These are phyloP conservation scores for Boletellus sp. DNA, from an alignment of 1,284 basidiomycete genomes.

Conservation along the genomic window DNA sequence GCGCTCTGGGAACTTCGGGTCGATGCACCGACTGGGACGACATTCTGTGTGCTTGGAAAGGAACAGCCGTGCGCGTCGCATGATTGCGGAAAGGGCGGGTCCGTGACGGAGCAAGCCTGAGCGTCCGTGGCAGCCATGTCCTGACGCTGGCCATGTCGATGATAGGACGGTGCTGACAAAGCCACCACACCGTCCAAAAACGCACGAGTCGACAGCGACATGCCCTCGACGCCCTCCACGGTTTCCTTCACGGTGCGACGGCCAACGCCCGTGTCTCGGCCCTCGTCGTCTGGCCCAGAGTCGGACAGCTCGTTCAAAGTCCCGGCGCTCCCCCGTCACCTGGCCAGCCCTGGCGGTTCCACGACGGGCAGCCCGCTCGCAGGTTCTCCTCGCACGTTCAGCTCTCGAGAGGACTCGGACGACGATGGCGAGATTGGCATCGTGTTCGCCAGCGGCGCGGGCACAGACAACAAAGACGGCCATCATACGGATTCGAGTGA, in stretches of 20 bases:
- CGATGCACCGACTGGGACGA: constrained; percentile 1
- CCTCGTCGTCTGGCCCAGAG: constrained; percentile 56
- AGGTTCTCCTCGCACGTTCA: constrained; percentile 40
- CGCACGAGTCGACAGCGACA: too few relatives aligned
- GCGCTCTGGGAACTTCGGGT: constrained; percentile 4
- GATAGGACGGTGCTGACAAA: constrained; percentile 10
- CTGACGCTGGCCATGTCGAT: too few relatives aligned
- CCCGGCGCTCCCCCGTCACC: constrained; percentile 54
- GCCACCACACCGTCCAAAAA: background rate
- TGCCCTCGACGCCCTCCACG: constrained; percentile 36
- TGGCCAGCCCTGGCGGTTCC: constrained; percentile 34
- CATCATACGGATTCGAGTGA: constrained; percentile 54
- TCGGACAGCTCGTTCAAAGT: constrained; percentile 56
- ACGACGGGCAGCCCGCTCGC: constrained; percentile 57
- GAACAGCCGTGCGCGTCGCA: too few relatives aligned
- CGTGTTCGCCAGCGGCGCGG: constrained; percentile 20
- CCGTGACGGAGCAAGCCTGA: background rate
- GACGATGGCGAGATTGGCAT: constrained; percentile 27
- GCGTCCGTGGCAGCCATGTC: background rate
- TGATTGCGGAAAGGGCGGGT: background rate
- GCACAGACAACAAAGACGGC: constrained; percentile 17
- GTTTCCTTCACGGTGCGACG: constrained; percentile 75
- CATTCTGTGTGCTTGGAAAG: background rate
- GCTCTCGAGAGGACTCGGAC: constrained; percentile 37
- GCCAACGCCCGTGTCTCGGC: constrained; percentile 60